Percentiles rank a stretch among this genome's conserved stretches.
Evolutionary conservation across 176 grass and related monocot genomes (phyloP).

Genomic region (Oryza glumipatula): DNA sequence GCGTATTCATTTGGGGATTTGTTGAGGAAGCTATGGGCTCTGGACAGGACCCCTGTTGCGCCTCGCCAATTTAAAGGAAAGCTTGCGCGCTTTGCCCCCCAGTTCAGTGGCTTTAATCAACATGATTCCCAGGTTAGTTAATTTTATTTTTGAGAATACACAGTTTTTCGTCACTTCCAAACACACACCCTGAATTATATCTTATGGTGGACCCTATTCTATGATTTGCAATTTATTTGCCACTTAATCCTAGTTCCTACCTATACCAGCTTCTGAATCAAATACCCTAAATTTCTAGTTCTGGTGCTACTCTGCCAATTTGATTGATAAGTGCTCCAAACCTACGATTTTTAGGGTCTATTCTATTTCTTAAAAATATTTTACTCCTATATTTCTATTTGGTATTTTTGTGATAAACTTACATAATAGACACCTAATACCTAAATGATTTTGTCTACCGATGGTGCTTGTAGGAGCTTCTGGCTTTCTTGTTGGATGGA

Average conservation of each 20-base stretch:
- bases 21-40: constrained; percentile 82
- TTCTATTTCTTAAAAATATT: not conserved
- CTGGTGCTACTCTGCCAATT: constrained; percentile 14
- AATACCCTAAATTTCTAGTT: not conserved
- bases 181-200: constrained; percentile 1
- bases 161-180: not conserved
- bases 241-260: constrained; percentile 18
- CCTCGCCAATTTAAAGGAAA: constrained; percentile 81
- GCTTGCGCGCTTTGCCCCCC: constrained; percentile 86
- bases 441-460: not conserved
- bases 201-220: not conserved
- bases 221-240: constrained; percentile 14
- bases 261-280: not conserved
- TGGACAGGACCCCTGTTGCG: constrained; percentile 67
- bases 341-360: not conserved
- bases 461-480: constrained; percentile 73
- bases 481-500: constrained; percentile 97
- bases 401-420: constrained; percentile 39
- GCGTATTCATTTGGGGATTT: constrained; percentile 92
- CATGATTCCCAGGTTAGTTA: constrained; percentile 92
- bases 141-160: constrained; percentile 13
- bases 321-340: not conserved
- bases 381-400: not conserved
- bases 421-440: constrained; percentile 27
- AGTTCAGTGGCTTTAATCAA: constrained; percentile 95